Evolutionary conservation across 331 rosid species (phyloP).

Genomic region (Quercus phellos): DNA sequence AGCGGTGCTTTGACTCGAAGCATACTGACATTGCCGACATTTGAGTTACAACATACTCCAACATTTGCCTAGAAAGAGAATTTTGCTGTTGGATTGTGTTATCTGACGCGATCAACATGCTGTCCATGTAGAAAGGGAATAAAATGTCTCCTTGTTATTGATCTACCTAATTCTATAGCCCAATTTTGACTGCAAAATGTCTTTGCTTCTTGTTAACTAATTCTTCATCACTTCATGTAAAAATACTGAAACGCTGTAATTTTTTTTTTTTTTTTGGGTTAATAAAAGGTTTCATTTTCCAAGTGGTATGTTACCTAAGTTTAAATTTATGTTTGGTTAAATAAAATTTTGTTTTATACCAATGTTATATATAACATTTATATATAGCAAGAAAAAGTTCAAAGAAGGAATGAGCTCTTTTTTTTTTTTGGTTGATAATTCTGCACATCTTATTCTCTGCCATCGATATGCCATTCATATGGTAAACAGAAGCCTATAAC

Average conservation of each 20-base stretch:
- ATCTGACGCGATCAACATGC: background rate
- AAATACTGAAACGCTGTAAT: background rate
- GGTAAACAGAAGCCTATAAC: too few relatives aligned
- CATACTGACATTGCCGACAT: slow-evolving; percentile 23
- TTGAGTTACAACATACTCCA: slow-evolving; percentile 8
- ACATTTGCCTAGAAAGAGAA: background rate
- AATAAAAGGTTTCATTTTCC: too few relatives aligned
- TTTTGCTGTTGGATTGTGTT: background rate
- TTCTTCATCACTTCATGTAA: background rate
- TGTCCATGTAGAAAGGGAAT: background rate
- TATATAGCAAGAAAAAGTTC: too few relatives aligned
- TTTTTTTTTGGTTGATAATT: too few relatives aligned
- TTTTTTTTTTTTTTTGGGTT: background rate
- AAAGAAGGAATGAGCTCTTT: too few relatives aligned
- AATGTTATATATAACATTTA: too few relatives aligned
- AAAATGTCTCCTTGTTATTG: background rate
- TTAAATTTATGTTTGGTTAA: too few relatives aligned
- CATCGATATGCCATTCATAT: too few relatives aligned
- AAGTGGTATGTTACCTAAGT: too few relatives aligned
- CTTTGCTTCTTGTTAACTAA: background rate
- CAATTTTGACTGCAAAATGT: background rate
- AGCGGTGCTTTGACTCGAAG: slow-evolving; percentile 61
- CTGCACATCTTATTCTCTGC: too few relatives aligned
- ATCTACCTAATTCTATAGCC: background rate
- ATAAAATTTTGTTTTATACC: too few relatives aligned